Evolutionary conservation across 306 rosid genomes (phyloP), one percentile per base, ranked within the genome.

Genomic region (Vachellia pachyceras): DNA sequence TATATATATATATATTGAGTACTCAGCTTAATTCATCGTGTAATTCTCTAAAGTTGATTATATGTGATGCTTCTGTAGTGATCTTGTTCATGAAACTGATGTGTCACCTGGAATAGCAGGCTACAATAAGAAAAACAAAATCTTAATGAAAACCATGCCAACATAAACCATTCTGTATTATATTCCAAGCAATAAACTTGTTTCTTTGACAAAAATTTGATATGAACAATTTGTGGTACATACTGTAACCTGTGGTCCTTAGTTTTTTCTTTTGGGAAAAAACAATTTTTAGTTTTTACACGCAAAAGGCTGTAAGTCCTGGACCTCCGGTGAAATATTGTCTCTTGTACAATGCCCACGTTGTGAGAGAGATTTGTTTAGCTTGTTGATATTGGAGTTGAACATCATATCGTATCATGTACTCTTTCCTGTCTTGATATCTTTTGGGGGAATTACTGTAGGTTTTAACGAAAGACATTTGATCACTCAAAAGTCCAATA

Each of bases 171-270:
- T 23, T 60, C 11, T 61, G 67, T 45, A 55, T 77, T 64, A 4
- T 75, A 55, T 57, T 71, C 47, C 68, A 7, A n/a, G 6, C 46
- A 80, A 82, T 86, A 83, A 86, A 64, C 46, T 76, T 65, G 72
- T 36, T 67, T 78, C 13, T 50, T 54, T 17, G 40, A 29, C 69
- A 20, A 1, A 68, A 77, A 72, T 65, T 77, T 77, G 80, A 49
- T 45, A 39, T 65, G 70, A 23, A 7, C 4, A 35, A 17, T 33
- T 14, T 64, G 44, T 64, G 41, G 69, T 20, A 10, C 11, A 46
- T 1, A 17, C 35, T 18, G 35, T 14, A 37, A 3, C 22, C 3
- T 12, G 69, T 23, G 41, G n/a, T 33, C 9, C 17, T 20, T 54
- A 54, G 25, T 17, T 5, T 1, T 3, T 49, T 49, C 14, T 45